phyloP scores from a whole-genome alignment of 345 rosid genomes.

The Eucalyptus sp. region DNA sequence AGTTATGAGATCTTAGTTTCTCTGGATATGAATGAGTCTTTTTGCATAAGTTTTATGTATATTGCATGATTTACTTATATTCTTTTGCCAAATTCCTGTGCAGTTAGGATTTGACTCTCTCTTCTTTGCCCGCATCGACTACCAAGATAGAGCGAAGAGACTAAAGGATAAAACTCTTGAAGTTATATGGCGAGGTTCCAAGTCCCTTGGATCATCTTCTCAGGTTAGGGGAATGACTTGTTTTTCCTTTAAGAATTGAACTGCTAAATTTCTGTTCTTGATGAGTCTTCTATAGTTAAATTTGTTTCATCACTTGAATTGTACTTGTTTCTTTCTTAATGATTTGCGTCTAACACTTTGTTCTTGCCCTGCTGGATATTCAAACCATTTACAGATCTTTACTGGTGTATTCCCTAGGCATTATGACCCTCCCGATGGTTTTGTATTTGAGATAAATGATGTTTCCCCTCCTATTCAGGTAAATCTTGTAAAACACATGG shows the following conservation, averaged over 20 bases:
- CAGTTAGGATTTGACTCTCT: slow-evolving; percentile 94
- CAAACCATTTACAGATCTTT: slow-evolving; percentile 44
- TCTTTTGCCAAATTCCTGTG: not conserved
- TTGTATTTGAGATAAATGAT: slow-evolving; percentile 76
- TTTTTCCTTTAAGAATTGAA: not conserved
- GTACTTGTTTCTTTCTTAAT: not conserved
- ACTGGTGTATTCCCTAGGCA: slow-evolving; percentile 87
- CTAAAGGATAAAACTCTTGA: slow-evolving; percentile 73
- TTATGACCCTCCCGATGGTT: slow-evolving; percentile 94
- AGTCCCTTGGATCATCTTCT: slow-evolving; percentile 82
- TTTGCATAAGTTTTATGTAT: not conserved
- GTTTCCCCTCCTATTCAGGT: slow-evolving; percentile 91
- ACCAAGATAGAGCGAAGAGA: slow-evolving; percentile 89
- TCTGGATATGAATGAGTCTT: not conserved
- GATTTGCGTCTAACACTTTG: not conserved
- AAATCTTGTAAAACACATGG: not conserved
- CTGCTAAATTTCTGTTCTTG: not conserved
- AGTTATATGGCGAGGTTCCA: slow-evolving; percentile 87
- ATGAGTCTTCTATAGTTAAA: not conserved
- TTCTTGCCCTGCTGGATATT: not conserved
- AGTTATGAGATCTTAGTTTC: not conserved
- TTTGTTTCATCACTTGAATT: not conserved
- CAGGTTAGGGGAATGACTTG: slow-evolving; percentile 34
- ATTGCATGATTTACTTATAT: not conserved
- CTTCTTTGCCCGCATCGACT: slow-evolving; percentile 90